Conservation (phyloP, 129 eudicot genomes). For the Helichrysum umbraculigerum region DNA sequence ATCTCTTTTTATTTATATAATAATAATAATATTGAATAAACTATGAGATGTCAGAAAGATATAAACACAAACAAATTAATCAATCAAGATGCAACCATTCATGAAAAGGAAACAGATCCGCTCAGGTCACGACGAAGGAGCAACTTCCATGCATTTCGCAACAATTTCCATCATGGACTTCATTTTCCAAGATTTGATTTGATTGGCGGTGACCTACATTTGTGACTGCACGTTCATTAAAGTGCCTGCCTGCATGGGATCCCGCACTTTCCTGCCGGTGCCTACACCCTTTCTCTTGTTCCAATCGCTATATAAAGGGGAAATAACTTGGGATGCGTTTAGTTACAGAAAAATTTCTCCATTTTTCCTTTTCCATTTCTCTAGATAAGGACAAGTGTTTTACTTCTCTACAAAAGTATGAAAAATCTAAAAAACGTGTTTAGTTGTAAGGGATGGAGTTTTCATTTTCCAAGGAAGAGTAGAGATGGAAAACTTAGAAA, state of each 20-base stretch:
- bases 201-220: slow-evolving; percentile 15
- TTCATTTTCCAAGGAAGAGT: too few relatives aligned
- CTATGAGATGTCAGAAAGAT: too few relatives aligned
- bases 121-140: background rate
- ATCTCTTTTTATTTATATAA: too few relatives aligned
- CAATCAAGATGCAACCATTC: background rate
- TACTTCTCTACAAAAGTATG: too few relatives aligned
- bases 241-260: slow-evolving; percentile 17
- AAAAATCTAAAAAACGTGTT: too few relatives aligned
- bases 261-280: slow-evolving; percentile 11
- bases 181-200: background rate
- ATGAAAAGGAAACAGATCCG: background rate
- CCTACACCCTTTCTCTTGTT: slow-evolving; percentile 16
- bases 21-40: too few relatives aligned
- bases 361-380: too few relatives aligned
- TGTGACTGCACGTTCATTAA: slow-evolving; percentile 7
- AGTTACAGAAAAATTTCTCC: too few relatives aligned
- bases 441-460: too few relatives aligned
- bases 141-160: slow-evolving; percentile 14
- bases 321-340: too few relatives aligned
- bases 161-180: background rate
- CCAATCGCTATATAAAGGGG: slow-evolving; percentile 3
- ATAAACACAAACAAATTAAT: slow-evolving; percentile 48
- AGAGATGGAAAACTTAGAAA: too few relatives aligned
- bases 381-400: too few relatives aligned